Conservation (phyloP, 371 early-diverging fungal species). For the Parasitella parasitica region DNA sequence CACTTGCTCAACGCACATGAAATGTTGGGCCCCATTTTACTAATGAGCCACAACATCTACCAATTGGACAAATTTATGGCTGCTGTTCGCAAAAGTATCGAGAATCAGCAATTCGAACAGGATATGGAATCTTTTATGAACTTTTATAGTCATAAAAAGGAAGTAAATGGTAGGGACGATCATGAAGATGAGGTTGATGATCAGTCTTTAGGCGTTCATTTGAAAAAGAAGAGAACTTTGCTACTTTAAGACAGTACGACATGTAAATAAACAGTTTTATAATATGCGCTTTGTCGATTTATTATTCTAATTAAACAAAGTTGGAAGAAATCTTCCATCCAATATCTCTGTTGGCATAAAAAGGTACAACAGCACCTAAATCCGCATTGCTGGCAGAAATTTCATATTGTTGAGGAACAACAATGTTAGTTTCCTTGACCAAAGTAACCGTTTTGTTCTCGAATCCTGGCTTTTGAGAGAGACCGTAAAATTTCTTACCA, state of each 20-base stretch:
- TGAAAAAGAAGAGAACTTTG: constrained; percentile 45
- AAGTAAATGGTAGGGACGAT: constrained; percentile 28
- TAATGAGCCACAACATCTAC: constrained; percentile 77
- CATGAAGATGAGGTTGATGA: constrained; percentile 44
- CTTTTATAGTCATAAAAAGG: constrained; percentile 36
- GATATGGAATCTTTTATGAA: constrained; percentile 47
- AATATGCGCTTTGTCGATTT: not conserved
- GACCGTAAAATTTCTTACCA: constrained; percentile 84
- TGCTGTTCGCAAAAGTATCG: constrained; percentile 60
- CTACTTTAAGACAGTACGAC: constrained; percentile 18
- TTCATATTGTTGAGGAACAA: constrained; percentile 58
- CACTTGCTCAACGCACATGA: constrained; percentile 76
- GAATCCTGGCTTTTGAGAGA: constrained; percentile 55
- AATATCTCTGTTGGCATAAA: constrained; percentile 75
- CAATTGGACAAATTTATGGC: constrained; percentile 65
- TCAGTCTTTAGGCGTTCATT: constrained; percentile 38
- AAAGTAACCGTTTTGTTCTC: constrained; percentile 56
- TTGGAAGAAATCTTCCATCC: constrained; percentile 66
- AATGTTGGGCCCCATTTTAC: constrained; percentile 75
- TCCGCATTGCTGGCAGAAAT: constrained; percentile 52
- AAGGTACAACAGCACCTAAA: constrained; percentile 81
- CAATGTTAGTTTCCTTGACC: constrained; percentile 46
- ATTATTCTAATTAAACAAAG: constrained; percentile 28
- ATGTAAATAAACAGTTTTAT: constrained; percentile 11
- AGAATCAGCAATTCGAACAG: constrained; percentile 49